Evolutionary conservation across 2,329 filamentous ascomycete species (phyloP).

Genomic region (Fusarium vanettenii): DNA sequence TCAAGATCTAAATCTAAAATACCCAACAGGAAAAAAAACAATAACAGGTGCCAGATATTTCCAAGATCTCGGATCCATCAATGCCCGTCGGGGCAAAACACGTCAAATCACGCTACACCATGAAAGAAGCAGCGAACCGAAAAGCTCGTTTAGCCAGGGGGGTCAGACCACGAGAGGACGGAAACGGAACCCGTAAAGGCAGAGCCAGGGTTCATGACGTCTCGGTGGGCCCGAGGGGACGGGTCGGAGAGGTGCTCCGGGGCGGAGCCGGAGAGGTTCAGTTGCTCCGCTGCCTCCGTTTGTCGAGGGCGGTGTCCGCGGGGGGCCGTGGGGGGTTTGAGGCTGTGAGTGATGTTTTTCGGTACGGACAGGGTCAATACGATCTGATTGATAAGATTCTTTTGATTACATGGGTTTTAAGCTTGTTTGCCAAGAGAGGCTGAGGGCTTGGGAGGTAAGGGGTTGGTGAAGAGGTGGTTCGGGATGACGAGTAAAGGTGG

Average conservation of each 20-base stretch:
- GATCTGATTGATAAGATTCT: background rate
- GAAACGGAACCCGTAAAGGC: background rate
- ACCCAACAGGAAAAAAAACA: background rate
- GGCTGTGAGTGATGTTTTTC: background rate
- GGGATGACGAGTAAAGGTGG: background rate
- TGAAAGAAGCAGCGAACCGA: background rate
- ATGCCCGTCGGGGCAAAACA: background rate
- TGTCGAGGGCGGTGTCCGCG: background rate
- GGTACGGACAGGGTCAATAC: background rate
- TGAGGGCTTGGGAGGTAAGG: background rate
- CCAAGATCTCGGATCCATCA: slow-evolving; percentile 1
- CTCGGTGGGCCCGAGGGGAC: background rate
- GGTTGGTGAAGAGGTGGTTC: background rate
- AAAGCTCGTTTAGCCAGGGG: background rate
- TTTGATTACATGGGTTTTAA: background rate
- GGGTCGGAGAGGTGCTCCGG: background rate
- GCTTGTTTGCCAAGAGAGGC: background rate
- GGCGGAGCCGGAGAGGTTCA: background rate
- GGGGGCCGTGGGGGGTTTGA: background rate
- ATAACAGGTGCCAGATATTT: background rate
- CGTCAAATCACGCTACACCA: slow-evolving; percentile 7
- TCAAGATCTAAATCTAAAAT: background rate
- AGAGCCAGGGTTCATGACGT: background rate
- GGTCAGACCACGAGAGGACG: background rate
- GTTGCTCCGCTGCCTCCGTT: slow-evolving; percentile 2